Percentiles rank a stretch among this genome's conserved stretches.
phyloP scores from a whole-genome alignment of 208 protist genomes.

The Borovskyia barvae region DNA sequence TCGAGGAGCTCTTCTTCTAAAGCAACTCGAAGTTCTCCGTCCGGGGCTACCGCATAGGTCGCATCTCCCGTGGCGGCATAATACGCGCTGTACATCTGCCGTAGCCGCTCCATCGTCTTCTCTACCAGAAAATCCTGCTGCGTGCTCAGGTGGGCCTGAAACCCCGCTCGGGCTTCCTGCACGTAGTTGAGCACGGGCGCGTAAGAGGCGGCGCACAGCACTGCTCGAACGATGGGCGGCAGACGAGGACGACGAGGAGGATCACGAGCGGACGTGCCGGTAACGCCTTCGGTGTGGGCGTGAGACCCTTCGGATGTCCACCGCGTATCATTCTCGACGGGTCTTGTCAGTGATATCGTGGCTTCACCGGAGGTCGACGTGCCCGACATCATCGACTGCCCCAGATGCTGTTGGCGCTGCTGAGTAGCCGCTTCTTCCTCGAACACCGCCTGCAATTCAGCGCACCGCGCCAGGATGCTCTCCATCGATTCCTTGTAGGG shows the following conservation, averaged over 20 bases:
- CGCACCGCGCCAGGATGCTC: constrained; percentile 20
- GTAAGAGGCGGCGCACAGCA: constrained; percentile 48
- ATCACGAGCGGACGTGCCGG: too few species aligned
- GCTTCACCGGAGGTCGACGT: too few species aligned
- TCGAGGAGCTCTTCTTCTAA: constrained; percentile 31
- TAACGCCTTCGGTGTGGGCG: too few species aligned
- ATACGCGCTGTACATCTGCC: constrained; percentile 25
- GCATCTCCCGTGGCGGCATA: constrained; percentile 17
- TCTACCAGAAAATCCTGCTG: constrained; percentile 29
- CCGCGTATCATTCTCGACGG: too few species aligned
- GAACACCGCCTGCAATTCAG: constrained; percentile 18
- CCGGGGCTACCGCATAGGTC: constrained; percentile 20
- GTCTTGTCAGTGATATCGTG: too few species aligned
- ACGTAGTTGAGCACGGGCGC: constrained; percentile 55
- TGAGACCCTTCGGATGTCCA: too few species aligned
- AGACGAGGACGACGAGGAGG: too few species aligned
- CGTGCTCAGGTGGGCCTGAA: constrained; percentile 39
- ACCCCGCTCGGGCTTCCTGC: constrained; percentile 19
- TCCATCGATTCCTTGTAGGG: constrained; percentile 10
- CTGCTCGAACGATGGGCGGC: constrained; percentile 36
- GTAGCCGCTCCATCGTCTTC: constrained; percentile 24
- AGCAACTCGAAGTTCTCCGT: constrained; percentile 27
- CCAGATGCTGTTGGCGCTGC: neutral
- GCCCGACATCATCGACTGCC: too few species aligned
- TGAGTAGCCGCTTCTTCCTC: constrained; percentile 21